phyloP scores from a whole-genome alignment of 2,329 filamentous ascomycete species.

The Aspergillus persii region DNA sequence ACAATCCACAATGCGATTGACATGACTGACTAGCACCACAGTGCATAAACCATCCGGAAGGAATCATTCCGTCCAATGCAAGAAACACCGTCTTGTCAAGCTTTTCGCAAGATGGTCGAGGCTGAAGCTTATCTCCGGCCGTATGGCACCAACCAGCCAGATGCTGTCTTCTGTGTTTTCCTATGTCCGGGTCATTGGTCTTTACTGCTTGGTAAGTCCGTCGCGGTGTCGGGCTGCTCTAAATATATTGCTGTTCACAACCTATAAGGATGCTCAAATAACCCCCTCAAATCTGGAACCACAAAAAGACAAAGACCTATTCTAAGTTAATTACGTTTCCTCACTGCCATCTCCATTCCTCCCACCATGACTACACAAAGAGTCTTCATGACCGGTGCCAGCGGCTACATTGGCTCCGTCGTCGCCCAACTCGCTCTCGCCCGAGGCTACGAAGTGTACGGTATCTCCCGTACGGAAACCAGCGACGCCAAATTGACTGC shows the following conservation, averaged over 20 bases:
- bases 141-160: too few relatives aligned
- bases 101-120: too few relatives aligned
- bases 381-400: slow-evolving; percentile 5
- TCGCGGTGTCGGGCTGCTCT: too few relatives aligned
- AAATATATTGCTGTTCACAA: neutral
- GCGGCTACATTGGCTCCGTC: neutral
- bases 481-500: neutral
- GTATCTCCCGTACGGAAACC: neutral
- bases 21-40: too few relatives aligned
- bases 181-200: too few relatives aligned
- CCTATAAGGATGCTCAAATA: neutral
- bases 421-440: neutral
- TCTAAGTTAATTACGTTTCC: neutral
- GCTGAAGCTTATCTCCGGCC: too few relatives aligned
- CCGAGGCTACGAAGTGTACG: neutral
- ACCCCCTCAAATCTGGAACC: neutral
- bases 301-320: neutral
- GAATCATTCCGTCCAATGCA: too few relatives aligned
- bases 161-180: too few relatives aligned
- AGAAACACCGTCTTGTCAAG: too few relatives aligned
- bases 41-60: too few relatives aligned
- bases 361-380: neutral
- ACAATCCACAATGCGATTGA: too few relatives aligned
- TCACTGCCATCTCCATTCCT: neutral
- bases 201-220: neutral